Percentiles rank a stretch among this genome's conserved stretches.
Evolutionary conservation across 129 eudicot species (phyloP).

Genomic region (carrot (Daucus carota)): DH1_v3.0 NC_030388.2:31817501-31818000

Average conservation of each 20-base stretch:
- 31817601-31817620: slow-evolving; percentile 74
- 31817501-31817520: slow-evolving; percentile 84
- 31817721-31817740: slow-evolving; percentile 87
- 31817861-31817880: slow-evolving; percentile 87
- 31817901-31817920: slow-evolving; percentile 89
- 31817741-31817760: slow-evolving; percentile 98
- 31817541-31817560: slow-evolving; percentile 92
- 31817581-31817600: slow-evolving; percentile 84
- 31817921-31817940: slow-evolving; percentile 94
- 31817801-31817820: slow-evolving; percentile 67
- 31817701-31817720: slow-evolving; percentile 95
- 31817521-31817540: slow-evolving; percentile 98
- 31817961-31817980: slow-evolving; percentile 97
- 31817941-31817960: slow-evolving; percentile 95
- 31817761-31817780: slow-evolving; percentile 90
- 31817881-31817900: slow-evolving; percentile 77
- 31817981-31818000: slow-evolving; percentile 99
- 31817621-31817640: slow-evolving; percentile 62
- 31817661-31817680: slow-evolving; percentile 62
- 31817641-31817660: slow-evolving; percentile 53
- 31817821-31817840: slow-evolving; percentile 93
- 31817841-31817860: slow-evolving; percentile 95
- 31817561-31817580: slow-evolving; percentile 89
- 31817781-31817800: slow-evolving; percentile 92
- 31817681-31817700: slow-evolving; percentile 90